Percentiles rank a stretch among this genome's conserved stretches.
phyloP scores from a whole-genome alignment of 805 yeast species.

The Saccharomyces jurei region DNA sequence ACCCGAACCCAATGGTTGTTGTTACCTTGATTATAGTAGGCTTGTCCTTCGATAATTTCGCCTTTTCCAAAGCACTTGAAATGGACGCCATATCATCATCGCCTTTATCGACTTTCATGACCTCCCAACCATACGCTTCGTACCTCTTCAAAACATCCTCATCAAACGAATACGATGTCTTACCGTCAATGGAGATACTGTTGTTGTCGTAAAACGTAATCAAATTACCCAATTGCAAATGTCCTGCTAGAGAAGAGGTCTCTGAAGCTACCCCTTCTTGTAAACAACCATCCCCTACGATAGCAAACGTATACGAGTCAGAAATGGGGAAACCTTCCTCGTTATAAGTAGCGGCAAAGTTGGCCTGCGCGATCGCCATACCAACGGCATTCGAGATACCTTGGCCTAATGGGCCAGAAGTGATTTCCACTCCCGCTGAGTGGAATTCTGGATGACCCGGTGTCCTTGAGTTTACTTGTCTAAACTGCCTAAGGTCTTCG shows the following conservation, averaged over 20 bases:
- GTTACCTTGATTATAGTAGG: slow-evolving; percentile 84
- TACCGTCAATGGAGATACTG: slow-evolving; percentile 94
- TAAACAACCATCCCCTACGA: slow-evolving; percentile 96
- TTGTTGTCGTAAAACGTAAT: slow-evolving; percentile 95
- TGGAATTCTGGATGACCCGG: slow-evolving; percentile 98
- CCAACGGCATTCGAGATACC: slow-evolving; percentile 97
- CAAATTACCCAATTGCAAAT: slow-evolving; percentile 84
- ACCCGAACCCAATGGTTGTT: slow-evolving; percentile 93
- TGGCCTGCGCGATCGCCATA: slow-evolving; percentile 88
- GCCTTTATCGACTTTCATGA: slow-evolving; percentile 68
- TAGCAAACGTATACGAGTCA: slow-evolving; percentile 66
- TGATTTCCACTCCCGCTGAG: slow-evolving; percentile 89
- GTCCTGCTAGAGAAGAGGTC: slow-evolving; percentile 93
- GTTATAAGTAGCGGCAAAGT: slow-evolving; percentile 88
- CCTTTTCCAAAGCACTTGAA: slow-evolving; percentile 66
- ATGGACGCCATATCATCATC: slow-evolving; percentile 70
- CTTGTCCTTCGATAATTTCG: slow-evolving; percentile 66
- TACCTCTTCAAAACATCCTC: slow-evolving; percentile 83
- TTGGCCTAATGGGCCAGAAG: slow-evolving; percentile 98
- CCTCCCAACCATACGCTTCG: slow-evolving; percentile 93
- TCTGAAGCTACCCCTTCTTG: slow-evolving; percentile 97
- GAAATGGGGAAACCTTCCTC: slow-evolving; percentile 70
- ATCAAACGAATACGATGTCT: slow-evolving; percentile 81
- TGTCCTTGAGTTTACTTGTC: slow-evolving; percentile 83
- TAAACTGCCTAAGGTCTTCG: slow-evolving; percentile 83